Evolutionary conservation across 2,329 filamentous ascomycete species (phyloP), one percentile per base, ranked within the genome.

Genomic region (Ophiocordyceps camponoti-saundersi): DNA sequence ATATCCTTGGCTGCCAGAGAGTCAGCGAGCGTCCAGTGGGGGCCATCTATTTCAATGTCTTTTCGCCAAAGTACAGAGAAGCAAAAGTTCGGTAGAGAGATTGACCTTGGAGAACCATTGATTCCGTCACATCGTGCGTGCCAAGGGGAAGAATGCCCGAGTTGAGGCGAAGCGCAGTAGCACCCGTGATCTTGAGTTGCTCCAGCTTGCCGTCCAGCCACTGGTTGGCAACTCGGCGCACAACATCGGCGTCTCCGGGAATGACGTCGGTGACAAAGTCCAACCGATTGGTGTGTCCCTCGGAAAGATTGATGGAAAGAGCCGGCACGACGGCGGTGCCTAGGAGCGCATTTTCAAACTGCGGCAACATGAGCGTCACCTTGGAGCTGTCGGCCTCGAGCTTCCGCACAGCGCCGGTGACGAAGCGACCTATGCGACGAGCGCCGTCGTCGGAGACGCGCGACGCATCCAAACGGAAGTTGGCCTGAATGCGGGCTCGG

Each of bases 61-160:
- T 81, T 61, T 77, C 68, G 55, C 77, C 75, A 57, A 80, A 70
- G 52, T 77, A 80, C 53, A 79, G 56, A 43, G 76, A 69, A 48
- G 77, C 70, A 68, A 77, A 76, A 61, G 72, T 72, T 57, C 69
- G 69, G 61, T 81, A 80, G 75, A 80, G 72, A 65, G 68, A 75
- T 81, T 77, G 73, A 92, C 86, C 84, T 82, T 89, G 77, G 66
- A 96, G 82, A 50, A 81, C 70, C 57, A 95, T 63, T 26, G 80
- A 79, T 60, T 95, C 79, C 46, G 77, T 75, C 49, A 98, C 66
- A 26, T 71, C 66, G 60, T 95, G 86, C 47, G 77, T 82, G 52
- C 90, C 89, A 21, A 96, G 70, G 42, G 77, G 76, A 50, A 96
- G 67, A 45, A 94, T 64, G 22, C 92, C 90, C 44, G 88, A 85